Percentiles rank a stretch among this genome's conserved stretches.
phyloP scores from a whole-genome alignment of 352 stramenopile species.

The Vaucheria bursata region DNA sequence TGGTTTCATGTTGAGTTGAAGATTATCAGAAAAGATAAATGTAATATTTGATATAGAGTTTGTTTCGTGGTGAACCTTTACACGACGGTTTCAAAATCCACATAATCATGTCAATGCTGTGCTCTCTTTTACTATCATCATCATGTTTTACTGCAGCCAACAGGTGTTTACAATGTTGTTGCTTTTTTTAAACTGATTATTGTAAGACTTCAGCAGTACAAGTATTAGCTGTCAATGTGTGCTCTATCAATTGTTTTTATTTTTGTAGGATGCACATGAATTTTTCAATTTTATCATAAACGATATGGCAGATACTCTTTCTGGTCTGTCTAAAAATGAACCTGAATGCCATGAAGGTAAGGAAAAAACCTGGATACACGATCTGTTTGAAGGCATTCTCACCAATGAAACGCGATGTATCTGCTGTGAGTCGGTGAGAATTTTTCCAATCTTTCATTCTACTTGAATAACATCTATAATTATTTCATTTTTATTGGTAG shows the following conservation, averaged over 20 bases:
- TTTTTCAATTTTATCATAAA: conserved; percentile 55
- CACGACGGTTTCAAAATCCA: too few species aligned
- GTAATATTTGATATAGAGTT: too few species aligned
- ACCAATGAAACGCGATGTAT: conserved; percentile 53
- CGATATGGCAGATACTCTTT: conserved; percentile 49
- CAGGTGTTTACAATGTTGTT: too few species aligned
- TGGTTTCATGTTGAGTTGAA: too few species aligned
- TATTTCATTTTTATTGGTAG: conserved; percentile 4
- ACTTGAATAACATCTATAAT: not conserved
- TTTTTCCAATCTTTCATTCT: not conserved
- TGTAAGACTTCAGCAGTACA: too few species aligned
- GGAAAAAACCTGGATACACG: conserved; percentile 48
- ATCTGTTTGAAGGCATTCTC: conserved; percentile 49
- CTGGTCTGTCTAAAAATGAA: conserved; percentile 11
- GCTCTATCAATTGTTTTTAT: not conserved
- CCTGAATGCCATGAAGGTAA: not conserved
- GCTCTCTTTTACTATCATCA: too few species aligned
- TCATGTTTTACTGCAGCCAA: too few species aligned
- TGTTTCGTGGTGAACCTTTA: too few species aligned
- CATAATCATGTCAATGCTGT: too few species aligned
- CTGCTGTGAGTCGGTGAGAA: conserved; percentile 48
- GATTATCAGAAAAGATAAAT: too few species aligned
- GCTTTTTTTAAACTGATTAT: too few species aligned
- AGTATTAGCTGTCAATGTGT: too few species aligned
- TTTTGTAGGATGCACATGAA: conserved; percentile 52